Conservation (phyloP, 768 basidiomycete species). For the Aureoboletus auriporus region DNA sequence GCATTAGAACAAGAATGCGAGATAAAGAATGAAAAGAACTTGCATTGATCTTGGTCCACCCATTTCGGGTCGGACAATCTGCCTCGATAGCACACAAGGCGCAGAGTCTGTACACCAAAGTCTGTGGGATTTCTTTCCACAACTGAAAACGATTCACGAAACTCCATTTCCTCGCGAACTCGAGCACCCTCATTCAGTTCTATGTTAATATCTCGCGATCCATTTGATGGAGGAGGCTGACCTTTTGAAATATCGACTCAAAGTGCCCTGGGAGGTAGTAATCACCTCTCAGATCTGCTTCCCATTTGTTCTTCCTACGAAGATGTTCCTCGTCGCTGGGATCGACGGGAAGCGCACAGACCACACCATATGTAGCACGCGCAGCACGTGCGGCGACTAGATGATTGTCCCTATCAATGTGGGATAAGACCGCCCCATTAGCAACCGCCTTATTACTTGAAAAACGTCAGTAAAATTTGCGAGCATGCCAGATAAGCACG, state of each 20-base stretch:
- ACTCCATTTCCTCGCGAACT: slow-evolving; percentile 1
- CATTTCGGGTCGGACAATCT: not conserved
- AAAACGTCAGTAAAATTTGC: not conserved
- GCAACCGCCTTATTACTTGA: slow-evolving; percentile 11
- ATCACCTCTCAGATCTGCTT: not conserved
- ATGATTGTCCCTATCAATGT: slow-evolving; percentile 1
- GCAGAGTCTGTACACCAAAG: not conserved
- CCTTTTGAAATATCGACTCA: slow-evolving; percentile 7
- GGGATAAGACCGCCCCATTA: slow-evolving; percentile 1
- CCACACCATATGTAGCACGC: not conserved
- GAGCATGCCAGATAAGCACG: not conserved
- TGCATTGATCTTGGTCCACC: slow-evolving; percentile 7
- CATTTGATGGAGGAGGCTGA: not conserved
- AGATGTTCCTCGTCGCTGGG: slow-evolving; percentile 6
- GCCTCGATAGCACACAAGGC: slow-evolving; percentile 1
- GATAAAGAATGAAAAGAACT: not conserved
- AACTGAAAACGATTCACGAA: not conserved
- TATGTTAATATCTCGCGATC: not conserved
- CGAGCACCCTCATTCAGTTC: too few species aligned
- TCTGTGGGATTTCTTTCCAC: not conserved
- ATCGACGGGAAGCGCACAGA: slow-evolving; percentile 2
- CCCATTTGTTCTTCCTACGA: not conserved
- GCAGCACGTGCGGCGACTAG: not conserved
- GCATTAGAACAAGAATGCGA: not conserved
- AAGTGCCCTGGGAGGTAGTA: slow-evolving; percentile 11